phyloP scores from a whole-genome alignment of 2,329 filamentous ascomycete species.

The Colletotrichum australisinense region DNA sequence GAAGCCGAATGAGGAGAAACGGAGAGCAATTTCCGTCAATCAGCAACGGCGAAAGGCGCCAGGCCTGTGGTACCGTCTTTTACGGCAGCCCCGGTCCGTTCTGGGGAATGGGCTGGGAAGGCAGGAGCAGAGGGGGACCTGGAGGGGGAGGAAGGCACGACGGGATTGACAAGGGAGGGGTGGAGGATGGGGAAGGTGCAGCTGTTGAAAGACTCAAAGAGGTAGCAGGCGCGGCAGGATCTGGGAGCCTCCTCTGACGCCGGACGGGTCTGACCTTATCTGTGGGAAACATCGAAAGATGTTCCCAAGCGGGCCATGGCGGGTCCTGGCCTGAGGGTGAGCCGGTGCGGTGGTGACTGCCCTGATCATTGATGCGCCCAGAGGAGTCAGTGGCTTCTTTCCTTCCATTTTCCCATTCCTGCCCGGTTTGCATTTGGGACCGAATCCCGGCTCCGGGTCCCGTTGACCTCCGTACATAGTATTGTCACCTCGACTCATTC shows the following conservation, averaged over 20 bases:
- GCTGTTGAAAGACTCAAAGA: neutral
- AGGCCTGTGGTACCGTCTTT: neutral
- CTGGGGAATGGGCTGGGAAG: neutral
- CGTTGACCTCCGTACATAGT: neutral
- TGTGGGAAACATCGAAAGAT: slow-evolving; percentile 36
- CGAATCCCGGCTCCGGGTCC: neutral
- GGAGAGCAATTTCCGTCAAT: slow-evolving; percentile 29
- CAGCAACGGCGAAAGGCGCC: slow-evolving; percentile 18
- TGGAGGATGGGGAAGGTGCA: neutral
- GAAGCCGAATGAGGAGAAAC: neutral
- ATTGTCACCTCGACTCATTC: neutral
- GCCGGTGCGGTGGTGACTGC: neutral
- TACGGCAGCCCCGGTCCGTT: neutral
- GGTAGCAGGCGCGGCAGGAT: neutral
- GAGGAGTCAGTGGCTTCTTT: neutral
- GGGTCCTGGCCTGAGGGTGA: neutral
- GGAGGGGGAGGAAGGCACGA: neutral
- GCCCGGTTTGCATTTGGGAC: neutral
- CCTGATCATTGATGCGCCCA: neutral
- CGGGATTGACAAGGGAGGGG: neutral
- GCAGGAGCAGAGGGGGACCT: slow-evolving; percentile 2
- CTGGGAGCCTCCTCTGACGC: neutral
- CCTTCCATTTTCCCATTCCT: neutral
- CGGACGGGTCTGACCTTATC: slow-evolving; percentile 25
- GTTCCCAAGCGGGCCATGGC: slow-evolving; percentile 11